phyloP scores from a whole-genome alignment of 257 asterid species.

The Anisodus acutangulus region DNA sequence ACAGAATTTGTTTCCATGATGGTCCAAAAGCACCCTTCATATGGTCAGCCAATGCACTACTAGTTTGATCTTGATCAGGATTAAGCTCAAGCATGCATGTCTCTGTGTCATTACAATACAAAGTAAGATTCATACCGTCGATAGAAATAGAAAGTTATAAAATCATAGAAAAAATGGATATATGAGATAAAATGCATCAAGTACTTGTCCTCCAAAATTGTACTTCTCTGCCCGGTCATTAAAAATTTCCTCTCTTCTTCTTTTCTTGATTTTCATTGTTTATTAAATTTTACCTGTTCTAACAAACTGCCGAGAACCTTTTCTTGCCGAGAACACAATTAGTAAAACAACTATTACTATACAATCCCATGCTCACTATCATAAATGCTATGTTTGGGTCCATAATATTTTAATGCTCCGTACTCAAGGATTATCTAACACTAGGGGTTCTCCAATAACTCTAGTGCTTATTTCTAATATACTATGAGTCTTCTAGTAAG shows the following conservation, averaged over 20 bases:
- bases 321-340: background rate
- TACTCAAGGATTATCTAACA: background rate
- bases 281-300: background rate
- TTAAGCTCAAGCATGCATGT: conserved; percentile 61
- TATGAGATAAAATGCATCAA: conserved; percentile 2
- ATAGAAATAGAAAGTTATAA: background rate
- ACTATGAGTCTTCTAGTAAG: background rate
- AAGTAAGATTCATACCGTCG: background rate
- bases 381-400: background rate
- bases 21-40: conserved; percentile 76
- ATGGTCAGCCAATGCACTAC: conserved; percentile 57
- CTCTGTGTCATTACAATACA: conserved; percentile 43
- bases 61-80: conserved; percentile 43
- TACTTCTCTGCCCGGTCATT: background rate
- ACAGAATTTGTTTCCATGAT: conserved; percentile 72
- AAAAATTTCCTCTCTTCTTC: background rate
- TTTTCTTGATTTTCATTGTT: background rate
- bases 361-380: background rate
- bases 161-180: background rate
- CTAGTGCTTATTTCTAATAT: background rate
- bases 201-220: background rate
- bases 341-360: background rate
- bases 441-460: background rate
- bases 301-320: background rate
- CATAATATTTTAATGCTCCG: background rate